phyloP scores from a whole-genome alignment of 2,329 filamentous ascomycete species.

The Sarocladium strictum region DNA sequence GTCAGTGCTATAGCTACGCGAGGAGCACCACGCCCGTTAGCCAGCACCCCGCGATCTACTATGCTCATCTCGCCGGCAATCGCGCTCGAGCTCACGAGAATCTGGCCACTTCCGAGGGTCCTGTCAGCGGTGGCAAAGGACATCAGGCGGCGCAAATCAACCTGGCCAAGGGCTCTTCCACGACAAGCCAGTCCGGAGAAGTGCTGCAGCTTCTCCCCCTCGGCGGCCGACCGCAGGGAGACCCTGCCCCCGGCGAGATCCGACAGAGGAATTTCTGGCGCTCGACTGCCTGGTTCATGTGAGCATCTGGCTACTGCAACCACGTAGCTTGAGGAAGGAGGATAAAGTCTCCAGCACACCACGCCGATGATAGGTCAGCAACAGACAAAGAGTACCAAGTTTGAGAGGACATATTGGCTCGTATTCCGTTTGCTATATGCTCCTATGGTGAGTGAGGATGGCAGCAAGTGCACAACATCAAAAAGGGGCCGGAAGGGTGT shows the following conservation, averaged over 20 bases:
- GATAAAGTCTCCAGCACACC: no score
- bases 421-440: no score
- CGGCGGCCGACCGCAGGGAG: conserved; percentile 9
- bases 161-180: conserved; percentile 29
- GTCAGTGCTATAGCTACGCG: conserved; percentile 90
- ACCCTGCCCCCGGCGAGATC: conserved; percentile 19
- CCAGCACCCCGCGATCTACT: conserved; percentile 85
- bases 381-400: no score
- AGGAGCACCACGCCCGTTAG: conserved; percentile 91
- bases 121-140: conserved; percentile 37
- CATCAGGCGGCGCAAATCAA: conserved; percentile 32
- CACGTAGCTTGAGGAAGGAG: no score
- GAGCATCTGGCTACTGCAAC: conserved; percentile 4
- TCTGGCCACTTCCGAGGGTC: conserved; percentile 36
- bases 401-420: no score
- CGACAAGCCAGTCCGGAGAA: conserved; percentile 9
- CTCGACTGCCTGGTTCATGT: conserved; percentile 41
- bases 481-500: not conserved
- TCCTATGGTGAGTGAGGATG: no score
- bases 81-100: conserved; percentile 73
- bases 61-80: conserved; percentile 82
- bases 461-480: not conserved
- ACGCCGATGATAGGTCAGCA: no score
- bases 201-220: conserved; percentile 15
- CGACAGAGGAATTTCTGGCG: conserved; percentile 29